Base-by-base conservation (phyloP, 2,329 filamentous ascomycete genomes). In the Lasiodiplodia sp. region DNA sequence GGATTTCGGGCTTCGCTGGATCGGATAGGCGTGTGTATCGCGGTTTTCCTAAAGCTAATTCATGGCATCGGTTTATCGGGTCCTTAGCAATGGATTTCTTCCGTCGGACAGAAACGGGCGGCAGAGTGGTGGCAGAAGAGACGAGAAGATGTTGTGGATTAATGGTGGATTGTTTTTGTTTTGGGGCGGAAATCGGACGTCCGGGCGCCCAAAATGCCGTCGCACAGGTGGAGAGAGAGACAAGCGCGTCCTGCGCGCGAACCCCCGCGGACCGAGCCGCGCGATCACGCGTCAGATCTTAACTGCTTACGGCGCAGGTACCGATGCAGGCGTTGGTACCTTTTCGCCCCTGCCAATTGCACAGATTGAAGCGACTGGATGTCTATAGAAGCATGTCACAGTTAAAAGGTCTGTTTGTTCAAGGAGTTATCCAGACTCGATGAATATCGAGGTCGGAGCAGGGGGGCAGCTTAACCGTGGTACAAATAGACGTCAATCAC, bases 131-230 rank as follows among this genome's bases (percentile, higher is more conserved):
- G 51, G 51, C 25, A 14, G 51, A 21, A 47, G 12, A 28, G 51
- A 25, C 23, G 23, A 25, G 49, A 52, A 12, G 23, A 25, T 16
- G 44, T n/a, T 3, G 44, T n/a, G 3, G 31, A n/a, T 60, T 40
- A 25, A 47, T 60, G 57, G 25, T 49, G 25, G 58, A 47, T 44
- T 63, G 21, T 28, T 64, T 64, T 52, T 64, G 60, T 52, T 64
- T 64, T 51, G 58, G 51, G 51, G 40, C 57, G 57, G 57, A 49
- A 49, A 25, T 34, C 57, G 58, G 58, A 25, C 14, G 21, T 16
- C 23, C 14, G 21, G 31, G n/a, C 31, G 18, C 38, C 38, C 21
- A 18, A 28, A 34, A 38, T 18, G 14, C 55, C n/a, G 44, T 52
- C 18, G 44, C 28, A 49, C 38, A 28, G 38, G 47, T 25, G 44